A percentile compares a stretch with the other conserved stretches of the same genome.
These are phyloP conservation scores for Sporothrix brasiliensis DNA, from an alignment of 2,329 filamentous ascomycete genomes.

Conservation along the genomic window DNA sequence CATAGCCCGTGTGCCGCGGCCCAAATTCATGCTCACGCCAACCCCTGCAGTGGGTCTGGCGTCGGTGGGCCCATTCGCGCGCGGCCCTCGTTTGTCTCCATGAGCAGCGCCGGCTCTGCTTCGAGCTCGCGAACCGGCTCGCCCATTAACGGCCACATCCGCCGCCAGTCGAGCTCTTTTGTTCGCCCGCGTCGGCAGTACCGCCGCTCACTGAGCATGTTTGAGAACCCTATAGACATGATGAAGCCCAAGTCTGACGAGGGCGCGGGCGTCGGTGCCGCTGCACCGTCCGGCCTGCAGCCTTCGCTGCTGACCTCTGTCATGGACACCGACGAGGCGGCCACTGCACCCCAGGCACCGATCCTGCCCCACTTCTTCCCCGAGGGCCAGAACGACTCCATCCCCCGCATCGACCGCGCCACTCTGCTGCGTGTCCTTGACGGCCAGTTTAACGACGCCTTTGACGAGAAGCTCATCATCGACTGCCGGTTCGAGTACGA, in stretches of 20 bases:
- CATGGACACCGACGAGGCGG: slow-evolving; percentile 75
- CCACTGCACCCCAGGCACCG: slow-evolving; percentile 60
- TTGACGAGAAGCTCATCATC: slow-evolving; percentile 81
- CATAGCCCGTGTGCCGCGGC: slow-evolving; percentile 59
- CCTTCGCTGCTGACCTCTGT: slow-evolving; percentile 69
- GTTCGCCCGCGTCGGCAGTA: slow-evolving; percentile 83
- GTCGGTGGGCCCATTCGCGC: slow-evolving; percentile 63
- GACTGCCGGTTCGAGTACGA: slow-evolving; percentile 99
- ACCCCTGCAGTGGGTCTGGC: not conserved
- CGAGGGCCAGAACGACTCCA: slow-evolving; percentile 78
- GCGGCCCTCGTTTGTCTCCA: slow-evolving; percentile 66
- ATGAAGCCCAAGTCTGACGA: slow-evolving; percentile 76
- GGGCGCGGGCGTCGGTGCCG: slow-evolving; percentile 54
- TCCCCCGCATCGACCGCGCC: slow-evolving; percentile 81
- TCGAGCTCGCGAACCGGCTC: slow-evolving; percentile 67
- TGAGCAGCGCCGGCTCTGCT: slow-evolving; percentile 47
- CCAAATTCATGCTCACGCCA: slow-evolving; percentile 22
- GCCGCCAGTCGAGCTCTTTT: slow-evolving; percentile 72
- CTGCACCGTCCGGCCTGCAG: slow-evolving; percentile 38
- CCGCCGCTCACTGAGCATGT: slow-evolving; percentile 95
- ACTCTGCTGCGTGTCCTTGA: slow-evolving; percentile 87
- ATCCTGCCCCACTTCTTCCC: slow-evolving; percentile 81
- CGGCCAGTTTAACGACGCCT: slow-evolving; percentile 75
- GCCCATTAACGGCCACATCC: slow-evolving; percentile 65
- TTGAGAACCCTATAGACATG: slow-evolving; percentile 85